Evolutionary conservation across 805 yeast genomes (phyloP).

Genomic region (Suhomyces faveliae): DNA sequence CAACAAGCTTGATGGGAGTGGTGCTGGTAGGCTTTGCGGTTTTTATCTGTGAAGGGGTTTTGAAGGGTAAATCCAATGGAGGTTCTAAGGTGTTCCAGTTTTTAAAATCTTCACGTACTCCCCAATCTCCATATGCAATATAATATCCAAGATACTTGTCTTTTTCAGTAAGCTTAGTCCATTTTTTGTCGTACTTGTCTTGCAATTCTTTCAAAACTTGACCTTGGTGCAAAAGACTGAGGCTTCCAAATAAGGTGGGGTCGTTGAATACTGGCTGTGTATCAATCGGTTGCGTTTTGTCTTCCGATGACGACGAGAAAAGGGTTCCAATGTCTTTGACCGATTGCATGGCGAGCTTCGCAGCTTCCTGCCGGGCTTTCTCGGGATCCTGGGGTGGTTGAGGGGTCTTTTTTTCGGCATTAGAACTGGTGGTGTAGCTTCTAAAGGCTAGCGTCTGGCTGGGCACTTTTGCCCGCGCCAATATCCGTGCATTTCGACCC

Average conservation of each 20-base stretch:
- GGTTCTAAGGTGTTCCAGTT: conserved; percentile 41
- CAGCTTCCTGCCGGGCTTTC: conserved; percentile 27
- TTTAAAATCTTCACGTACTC: conserved; percentile 58
- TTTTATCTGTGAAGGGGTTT: conserved; percentile 34
- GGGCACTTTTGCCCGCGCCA: background rate
- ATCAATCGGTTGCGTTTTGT: conserved; percentile 47
- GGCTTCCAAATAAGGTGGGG: conserved; percentile 32
- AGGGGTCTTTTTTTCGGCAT: background rate
- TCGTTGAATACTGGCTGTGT: conserved; percentile 40
- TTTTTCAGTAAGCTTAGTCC: conserved; percentile 51
- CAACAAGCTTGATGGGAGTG: conserved; percentile 32
- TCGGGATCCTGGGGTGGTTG: conserved; percentile 1
- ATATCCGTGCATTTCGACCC: background rate
- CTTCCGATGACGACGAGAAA: conserved; percentile 36
- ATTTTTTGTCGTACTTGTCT: conserved; percentile 49
- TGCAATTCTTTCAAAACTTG: conserved; percentile 54
- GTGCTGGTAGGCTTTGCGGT: conserved; percentile 22
- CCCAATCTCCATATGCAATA: conserved; percentile 69
- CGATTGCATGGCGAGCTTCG: conserved; percentile 38
- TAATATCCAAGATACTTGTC: conserved; percentile 59
- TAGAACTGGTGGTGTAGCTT: background rate
- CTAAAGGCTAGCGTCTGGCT: background rate
- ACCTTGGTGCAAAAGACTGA: conserved; percentile 53
- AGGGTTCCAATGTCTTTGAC: conserved; percentile 40
- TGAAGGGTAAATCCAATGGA: conserved; percentile 65